These are phyloP conservation scores for Drechslera avenae DNA, from an alignment of 2,329 filamentous ascomycete species.

Conservation along the genomic window DNA sequence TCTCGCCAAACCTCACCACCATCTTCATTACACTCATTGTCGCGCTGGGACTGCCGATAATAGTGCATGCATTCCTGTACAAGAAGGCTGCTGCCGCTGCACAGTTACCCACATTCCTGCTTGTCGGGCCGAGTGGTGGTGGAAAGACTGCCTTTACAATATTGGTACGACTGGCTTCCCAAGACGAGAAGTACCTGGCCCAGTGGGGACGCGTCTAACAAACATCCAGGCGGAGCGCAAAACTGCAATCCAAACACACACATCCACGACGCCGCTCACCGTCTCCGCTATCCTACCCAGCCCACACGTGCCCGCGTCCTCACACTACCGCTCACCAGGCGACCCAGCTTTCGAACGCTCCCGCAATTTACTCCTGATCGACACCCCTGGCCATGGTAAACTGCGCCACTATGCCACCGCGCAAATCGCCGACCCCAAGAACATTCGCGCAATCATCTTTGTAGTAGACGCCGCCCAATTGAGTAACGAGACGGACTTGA, in stretches of 20 bases:
- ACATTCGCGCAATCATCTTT: constrained; percentile 77
- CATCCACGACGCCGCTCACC: constrained; percentile 50
- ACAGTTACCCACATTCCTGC: constrained; percentile 73
- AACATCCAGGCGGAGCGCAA: constrained; percentile 59
- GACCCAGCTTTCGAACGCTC: constrained; percentile 61
- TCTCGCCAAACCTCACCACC: constrained; percentile 52
- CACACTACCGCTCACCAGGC: constrained; percentile 68
- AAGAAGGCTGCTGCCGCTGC: constrained; percentile 67
- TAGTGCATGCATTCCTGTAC: constrained; percentile 78
- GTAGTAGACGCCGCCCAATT: constrained; percentile 77
- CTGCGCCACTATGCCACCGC: constrained; percentile 73
- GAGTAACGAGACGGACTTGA: constrained; percentile 57
- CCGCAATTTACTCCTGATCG: constrained; percentile 76
- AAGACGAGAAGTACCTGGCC: not conserved
- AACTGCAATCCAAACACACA: constrained; percentile 60
- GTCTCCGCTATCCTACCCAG: constrained; percentile 65
- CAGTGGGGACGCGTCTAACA: constrained; percentile 1
- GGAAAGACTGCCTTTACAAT: constrained; percentile 92
- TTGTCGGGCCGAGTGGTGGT: constrained; percentile 78
- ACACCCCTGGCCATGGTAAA: constrained; percentile 96
- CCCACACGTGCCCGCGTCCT: constrained; percentile 61
- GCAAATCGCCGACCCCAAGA: constrained; percentile 52
- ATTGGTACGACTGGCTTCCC: constrained; percentile 58
- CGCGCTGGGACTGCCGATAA: constrained; percentile 72
- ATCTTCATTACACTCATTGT: constrained; percentile 73